These are phyloP conservation scores for Paxillus involutus DNA, from an alignment of 768 basidiomycete species.

Conservation along the genomic window DNA sequence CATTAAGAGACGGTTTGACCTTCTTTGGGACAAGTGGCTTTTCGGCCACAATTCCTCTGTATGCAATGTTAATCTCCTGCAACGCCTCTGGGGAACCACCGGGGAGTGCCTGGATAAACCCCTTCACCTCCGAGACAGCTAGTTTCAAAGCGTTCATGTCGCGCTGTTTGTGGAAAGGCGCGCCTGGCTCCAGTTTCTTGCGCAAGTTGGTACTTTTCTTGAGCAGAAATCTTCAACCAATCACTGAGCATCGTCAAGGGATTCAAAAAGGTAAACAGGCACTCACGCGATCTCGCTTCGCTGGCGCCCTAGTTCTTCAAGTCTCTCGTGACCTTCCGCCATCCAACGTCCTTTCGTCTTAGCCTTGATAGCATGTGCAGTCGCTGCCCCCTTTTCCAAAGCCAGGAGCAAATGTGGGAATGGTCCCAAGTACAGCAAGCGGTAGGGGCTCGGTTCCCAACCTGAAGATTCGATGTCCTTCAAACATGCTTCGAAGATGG, in stretches of 20 bases:
- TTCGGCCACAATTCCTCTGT: too few species aligned
- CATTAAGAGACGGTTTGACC: too few species aligned
- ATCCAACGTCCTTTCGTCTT: constrained; percentile 28
- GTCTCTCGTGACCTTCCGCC: constrained; percentile 29
- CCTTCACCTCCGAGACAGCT: constrained; percentile 25
- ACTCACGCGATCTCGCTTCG: constrained; percentile 36
- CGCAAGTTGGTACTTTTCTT: constrained; percentile 28
- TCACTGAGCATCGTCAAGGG: constrained; percentile 11
- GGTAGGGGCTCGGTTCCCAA: constrained; percentile 35
- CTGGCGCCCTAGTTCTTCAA: constrained; percentile 34
- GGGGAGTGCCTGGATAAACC: constrained; percentile 28
- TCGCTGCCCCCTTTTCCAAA: constrained; percentile 33
- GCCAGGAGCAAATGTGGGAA: constrained; percentile 41
- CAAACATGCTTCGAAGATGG: constrained; percentile 30
- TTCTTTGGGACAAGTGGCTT: too few species aligned
- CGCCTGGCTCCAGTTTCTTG: constrained; percentile 31
- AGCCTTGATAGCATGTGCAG: constrained; percentile 29
- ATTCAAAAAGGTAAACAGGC: too few species aligned
- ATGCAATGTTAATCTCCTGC: too few species aligned
- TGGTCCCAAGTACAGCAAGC: constrained; percentile 34
- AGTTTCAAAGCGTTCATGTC: constrained; percentile 27
- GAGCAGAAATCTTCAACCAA: constrained; percentile 5
- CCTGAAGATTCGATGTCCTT: constrained; percentile 21
- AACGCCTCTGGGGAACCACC: too few species aligned
- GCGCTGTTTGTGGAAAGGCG: constrained; percentile 26